Evolutionary conservation across 495 filamentous ascomycete species (phyloP).

Genomic region (Bryoglossum gracile): DNA sequence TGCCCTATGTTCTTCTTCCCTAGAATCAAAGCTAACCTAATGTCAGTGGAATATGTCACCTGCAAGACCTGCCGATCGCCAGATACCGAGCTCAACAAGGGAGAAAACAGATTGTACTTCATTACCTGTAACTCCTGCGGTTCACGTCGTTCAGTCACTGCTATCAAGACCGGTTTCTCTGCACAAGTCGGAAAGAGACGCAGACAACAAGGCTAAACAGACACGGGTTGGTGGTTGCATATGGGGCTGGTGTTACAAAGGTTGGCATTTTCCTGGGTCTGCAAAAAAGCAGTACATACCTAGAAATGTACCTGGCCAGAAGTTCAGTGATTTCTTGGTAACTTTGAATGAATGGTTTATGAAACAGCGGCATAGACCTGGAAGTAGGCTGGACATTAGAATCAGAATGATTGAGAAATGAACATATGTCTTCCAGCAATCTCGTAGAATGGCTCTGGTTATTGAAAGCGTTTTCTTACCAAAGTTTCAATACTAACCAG

Average conservation of each 20-base stretch:
- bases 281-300: conserved; percentile 7
- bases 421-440: too few species aligned
- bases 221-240: conserved; percentile 2
- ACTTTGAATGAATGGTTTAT: too few species aligned
- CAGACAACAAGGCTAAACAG: conserved; percentile 52
- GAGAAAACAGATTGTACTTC: conserved; percentile 91
- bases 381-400: background rate
- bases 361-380: too few species aligned
- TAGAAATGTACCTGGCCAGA: conserved; percentile 5
- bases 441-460: too few species aligned
- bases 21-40: conserved; percentile 10
- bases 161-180: conserved; percentile 99
- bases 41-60: conserved; percentile 87
- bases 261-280: background rate
- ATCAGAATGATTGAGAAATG: background rate
- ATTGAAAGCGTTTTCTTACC: too few species aligned
- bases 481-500: too few species aligned
- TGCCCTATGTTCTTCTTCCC: background rate
- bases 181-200: conserved; percentile 95
- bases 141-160: conserved; percentile 81
- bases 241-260: background rate
- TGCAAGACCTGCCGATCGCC: conserved; percentile 95
- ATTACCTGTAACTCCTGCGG: conserved; percentile 84
- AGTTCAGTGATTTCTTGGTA: conserved; percentile 7
- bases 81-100: conserved; percentile 95